Evolutionary conservation across 148 eudicot species (phyloP).

Genomic region (Amaranthus cruentus): DNA sequence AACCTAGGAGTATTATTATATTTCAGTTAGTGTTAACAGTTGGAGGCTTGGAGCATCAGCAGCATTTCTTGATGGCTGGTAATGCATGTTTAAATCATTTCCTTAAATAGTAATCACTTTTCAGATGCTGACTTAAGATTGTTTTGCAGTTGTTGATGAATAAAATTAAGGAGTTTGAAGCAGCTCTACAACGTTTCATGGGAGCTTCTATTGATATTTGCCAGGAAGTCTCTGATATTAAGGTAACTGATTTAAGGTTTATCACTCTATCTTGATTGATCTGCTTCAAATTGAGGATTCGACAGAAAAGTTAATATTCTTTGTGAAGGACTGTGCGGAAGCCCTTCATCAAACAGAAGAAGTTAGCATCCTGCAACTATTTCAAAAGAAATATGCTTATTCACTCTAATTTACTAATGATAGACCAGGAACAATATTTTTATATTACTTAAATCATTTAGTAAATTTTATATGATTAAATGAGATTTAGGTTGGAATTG

Average conservation of each 20-base stretch:
- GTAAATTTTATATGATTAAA: background rate
- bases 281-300: no score
- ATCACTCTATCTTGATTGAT: no score
- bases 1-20: background rate
- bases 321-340: constrained; percentile 23
- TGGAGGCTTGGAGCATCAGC: constrained; percentile 16
- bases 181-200: constrained; percentile 31
- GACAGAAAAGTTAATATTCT: background rate
- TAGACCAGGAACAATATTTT: background rate
- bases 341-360: constrained; percentile 22
- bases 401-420: constrained; percentile 23
- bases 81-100: background rate
- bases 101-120: background rate
- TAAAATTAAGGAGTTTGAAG: constrained; percentile 25
- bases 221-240: constrained; percentile 33
- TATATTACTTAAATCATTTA: background rate
- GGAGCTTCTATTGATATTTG: constrained; percentile 26
- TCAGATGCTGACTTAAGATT: background rate
- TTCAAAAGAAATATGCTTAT: constrained; percentile 33
- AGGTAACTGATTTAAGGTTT: constrained; percentile 16
- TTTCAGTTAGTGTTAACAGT: constrained; percentile 22
- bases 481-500: constrained; percentile 31
- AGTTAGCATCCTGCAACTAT: constrained; percentile 25
- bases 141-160: constrained; percentile 29
- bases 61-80: constrained; percentile 41